Base-by-base conservation (phyloP, 768 basidiomycete species). In the Tricholomella constricta region DNA sequence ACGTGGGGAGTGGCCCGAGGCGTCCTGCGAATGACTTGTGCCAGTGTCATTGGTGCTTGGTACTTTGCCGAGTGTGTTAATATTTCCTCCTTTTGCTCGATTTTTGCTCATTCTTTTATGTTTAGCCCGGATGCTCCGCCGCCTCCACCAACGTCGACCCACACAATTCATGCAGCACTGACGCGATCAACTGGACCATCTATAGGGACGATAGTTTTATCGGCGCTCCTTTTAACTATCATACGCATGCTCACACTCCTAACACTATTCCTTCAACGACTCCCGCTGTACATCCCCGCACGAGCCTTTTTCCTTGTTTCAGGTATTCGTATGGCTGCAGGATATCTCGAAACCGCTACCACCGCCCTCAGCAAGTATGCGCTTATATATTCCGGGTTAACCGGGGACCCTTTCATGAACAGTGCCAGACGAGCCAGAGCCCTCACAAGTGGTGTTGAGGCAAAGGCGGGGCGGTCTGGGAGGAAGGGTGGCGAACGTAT, bases 41-140 rank as follows among this genome's bases (percentile, higher is more conserved):
- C 92, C 0, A 88, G 86, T 26, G 90, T 94, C 4, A 82, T 98
- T 29, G 94, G 93, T 2, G 85, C 88, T 40, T 98, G 94, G 94
- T 97, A 96, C 66, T 96, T 92, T 58, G 70, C 76, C 26, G 74
- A 78, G 78, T 78, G 62, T 44, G 78, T 70, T 67, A 34, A 23
- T 40, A 54, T n/a, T 43, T 12, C 23, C 36, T 52, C 12, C 36
- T 51, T 14, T 1, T 20, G n/a, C 6, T 4, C 40, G 14, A 17
- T 14, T 46, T 43, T 20, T 34, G 10, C 56, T 56, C 41, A 56
- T 20, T 20, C 34, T 27, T 20, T 50, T 15, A 34, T 44, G 31
- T 34, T 49, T 54, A 71, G 75, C 55, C 71, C 70, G 19, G 59
- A 64, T 23, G 57, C 65, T 26, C 64, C 78, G 2, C 70, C 71